Percentiles rank a stretch among this genome's conserved stretches.
These are phyloP conservation scores for Solanum clarkiae DNA, from an alignment of 257 asterid species.

Conservation along the genomic window DNA sequence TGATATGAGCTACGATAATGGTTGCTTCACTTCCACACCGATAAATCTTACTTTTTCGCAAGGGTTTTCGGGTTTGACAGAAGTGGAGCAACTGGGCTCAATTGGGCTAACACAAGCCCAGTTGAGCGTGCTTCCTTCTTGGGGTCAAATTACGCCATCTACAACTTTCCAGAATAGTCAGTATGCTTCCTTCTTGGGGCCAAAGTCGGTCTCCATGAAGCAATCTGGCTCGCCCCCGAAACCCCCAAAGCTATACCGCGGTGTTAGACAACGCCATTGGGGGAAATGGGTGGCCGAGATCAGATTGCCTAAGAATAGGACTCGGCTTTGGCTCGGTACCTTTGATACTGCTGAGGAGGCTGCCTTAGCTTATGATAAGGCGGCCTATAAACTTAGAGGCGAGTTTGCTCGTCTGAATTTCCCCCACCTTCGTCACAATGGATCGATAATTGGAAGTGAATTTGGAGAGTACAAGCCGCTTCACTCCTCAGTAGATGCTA, in stretches of 20 bases:
- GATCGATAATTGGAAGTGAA: slow-evolving; percentile 56
- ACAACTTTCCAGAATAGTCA: background rate
- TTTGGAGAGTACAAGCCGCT: slow-evolving; percentile 83
- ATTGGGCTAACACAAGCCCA: slow-evolving; percentile 40
- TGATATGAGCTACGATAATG: background rate
- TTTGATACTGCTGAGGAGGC: slow-evolving; percentile 13
- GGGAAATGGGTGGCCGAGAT: slow-evolving; percentile 21
- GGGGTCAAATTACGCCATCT: slow-evolving; percentile 20
- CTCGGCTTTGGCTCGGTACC: slow-evolving; percentile 6
- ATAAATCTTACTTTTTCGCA: slow-evolving; percentile 1
- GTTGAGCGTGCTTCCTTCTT: slow-evolving; percentile 9
- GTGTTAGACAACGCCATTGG: slow-evolving; percentile 15
- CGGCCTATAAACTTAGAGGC: slow-evolving; percentile 86
- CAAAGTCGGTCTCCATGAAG: slow-evolving; percentile 50
- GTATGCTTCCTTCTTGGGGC: slow-evolving; percentile 21
- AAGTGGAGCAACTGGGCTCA: slow-evolving; percentile 14
- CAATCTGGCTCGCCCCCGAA: slow-evolving; percentile 22
- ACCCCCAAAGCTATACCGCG: slow-evolving; percentile 11
- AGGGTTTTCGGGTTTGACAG: background rate
- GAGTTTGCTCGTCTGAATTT: slow-evolving; percentile 77
- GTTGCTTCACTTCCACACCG: background rate
- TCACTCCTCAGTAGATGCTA: slow-evolving; percentile 84
- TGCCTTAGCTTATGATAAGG: slow-evolving; percentile 5
- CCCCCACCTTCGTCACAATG: slow-evolving; percentile 75
- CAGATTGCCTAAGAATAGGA: slow-evolving; percentile 6